Base-by-base conservation (phyloP, 331 rosid species). In the Pyrus hybrid region DNA sequence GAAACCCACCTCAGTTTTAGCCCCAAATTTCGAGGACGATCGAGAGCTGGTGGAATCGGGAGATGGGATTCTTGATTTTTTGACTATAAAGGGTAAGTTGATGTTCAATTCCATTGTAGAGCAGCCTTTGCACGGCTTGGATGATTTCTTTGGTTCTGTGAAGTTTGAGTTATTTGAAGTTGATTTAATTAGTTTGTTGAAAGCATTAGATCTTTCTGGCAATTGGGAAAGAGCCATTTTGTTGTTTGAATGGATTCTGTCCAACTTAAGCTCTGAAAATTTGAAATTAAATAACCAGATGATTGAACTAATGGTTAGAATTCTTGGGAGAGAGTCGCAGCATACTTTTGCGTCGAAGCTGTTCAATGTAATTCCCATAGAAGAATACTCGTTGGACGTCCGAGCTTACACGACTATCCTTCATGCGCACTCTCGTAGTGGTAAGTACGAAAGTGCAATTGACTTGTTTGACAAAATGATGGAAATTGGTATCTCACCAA, bases 281-380 rank as follows among this genome's bases (percentile, higher is more conserved):
- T 45, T 76, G 90, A 92, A 79, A 81, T 68, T 90, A 16, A 96
- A 92, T 56, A 82, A 68, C 51, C 96, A 88, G 76, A 83, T 82
- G 77, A 76, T 92, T 76, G 99, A 95, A 75, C 66, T 89, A 17
- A 84, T 92, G 88, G 88, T 89, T 77, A 88, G 89, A 63, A 89
- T 95, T 49, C 82, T 95, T 45, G 97, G 97, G 28, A 90, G 91
- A 68, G 96, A 95, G 78, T 95, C 99, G 3, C 96, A 92, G 83
- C 91, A 95, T 83, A 84, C 87, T 7, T 79, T 85, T 84, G 97
- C 97, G 32, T 85, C 86, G 13, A 90, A 86, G 83, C 37, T 94
- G 86, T 92, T 94, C 74, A 93, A 92, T 71, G 82, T 74, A 76
- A 88, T 94, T 83, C 89, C 96, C 35, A 66, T 94, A 57, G 97